Evolutionary conservation across 768 basidiomycete species (phyloP), one percentile per base, ranked within the genome.

Genomic region (Cubamyces sp.): DNA sequence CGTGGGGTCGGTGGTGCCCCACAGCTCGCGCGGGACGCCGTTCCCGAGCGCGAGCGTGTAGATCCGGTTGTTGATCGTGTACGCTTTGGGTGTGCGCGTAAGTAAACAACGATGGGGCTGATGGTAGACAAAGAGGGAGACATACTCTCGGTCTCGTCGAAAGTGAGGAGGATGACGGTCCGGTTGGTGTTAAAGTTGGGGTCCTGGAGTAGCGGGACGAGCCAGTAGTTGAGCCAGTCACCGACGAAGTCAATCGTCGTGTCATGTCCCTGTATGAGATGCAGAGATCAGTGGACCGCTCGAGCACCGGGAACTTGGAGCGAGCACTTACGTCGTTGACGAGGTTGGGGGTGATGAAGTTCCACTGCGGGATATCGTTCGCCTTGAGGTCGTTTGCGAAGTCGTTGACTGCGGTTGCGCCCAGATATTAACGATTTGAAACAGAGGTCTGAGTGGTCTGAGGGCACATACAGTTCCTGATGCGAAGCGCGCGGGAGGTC

Each of bases 111-210:
- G 42, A 9, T n/a, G 16, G 16, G 76, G 34, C 66, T 0, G 61
- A 7, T 0, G 34, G 19, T 8, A 8, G n/a, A 26, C 0, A 18
- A 21, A 14, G 14, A 19, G 21, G 11, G 26, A 26, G 40, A 47
- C 65, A 25, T 37, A 66, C 65, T 64, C 60, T 77, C 80, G 42
- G 74, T 84, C 73, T 88, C 87, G 56, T 89, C 87, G 56, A 88
- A 88, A 0, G 85, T 87, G 54, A 88, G 66, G 9, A 87, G 66
- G 66, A 88, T 82, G 53, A 89, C 74, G 0, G 87, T 87, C 21
- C 69, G 73, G 50, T 78, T 71, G 58, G 74, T 78, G 70, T 88
- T 87, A 74, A 89, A 87, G 54, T 74, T 73, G 6, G 73, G 49
- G 70, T 87, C 74, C 2, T 74, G 58, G 42, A 88, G 79, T 12